Base-by-base conservation (phyloP, 495 filamentous ascomycete genomes). In the Podospora didyma region DNA sequence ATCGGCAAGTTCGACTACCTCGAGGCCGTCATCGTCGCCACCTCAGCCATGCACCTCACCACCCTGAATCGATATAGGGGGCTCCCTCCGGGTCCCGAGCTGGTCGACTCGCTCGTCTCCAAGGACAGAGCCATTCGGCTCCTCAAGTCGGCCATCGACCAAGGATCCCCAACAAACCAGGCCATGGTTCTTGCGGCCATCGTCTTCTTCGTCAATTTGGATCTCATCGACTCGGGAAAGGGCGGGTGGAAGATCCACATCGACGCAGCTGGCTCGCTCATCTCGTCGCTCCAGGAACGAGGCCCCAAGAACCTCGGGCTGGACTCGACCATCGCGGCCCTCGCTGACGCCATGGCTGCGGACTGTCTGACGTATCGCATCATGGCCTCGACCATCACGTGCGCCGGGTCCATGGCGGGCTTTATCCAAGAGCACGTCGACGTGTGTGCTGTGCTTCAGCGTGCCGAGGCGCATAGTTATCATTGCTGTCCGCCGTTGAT, bases 181-280 rank as follows among this genome's bases (percentile, higher is more conserved):
- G 75, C 73, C 28, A 69, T 81, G 37, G 41, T 76, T 7, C 67
- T 79, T 0, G 76, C 79, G 5, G 77, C 77, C 22, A 74, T 80
- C 2, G 75, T 83, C 24, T 79, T 84, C 55, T 73, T 85, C 37
- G 73, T 85, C 54, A 82, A 84, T 42, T 71, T 85, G 21, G 75
- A 83, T 58, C 71, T 85, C 6, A 72, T 85, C 20, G 81, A 85
- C 62, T 78, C 78, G 3, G 80, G 80, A 0, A 77, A 71, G 50
- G 76, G 78, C 21, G 73, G 71, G 7, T 85, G 82, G 82, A 76
- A 79, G 26, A 66, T 69, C 52, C 82, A 85, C 59, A 70, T 84
- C 42, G 69, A 78, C 55, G 78, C 75, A 2, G 79, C 76, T 2
- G 73, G 74, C 34, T 69, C 62, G 10, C 63, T 83, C 3, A 73